Base-by-base conservation (phyloP, 2,329 filamentous ascomycete genomes). In the Trichoderma hamatum region DNA sequence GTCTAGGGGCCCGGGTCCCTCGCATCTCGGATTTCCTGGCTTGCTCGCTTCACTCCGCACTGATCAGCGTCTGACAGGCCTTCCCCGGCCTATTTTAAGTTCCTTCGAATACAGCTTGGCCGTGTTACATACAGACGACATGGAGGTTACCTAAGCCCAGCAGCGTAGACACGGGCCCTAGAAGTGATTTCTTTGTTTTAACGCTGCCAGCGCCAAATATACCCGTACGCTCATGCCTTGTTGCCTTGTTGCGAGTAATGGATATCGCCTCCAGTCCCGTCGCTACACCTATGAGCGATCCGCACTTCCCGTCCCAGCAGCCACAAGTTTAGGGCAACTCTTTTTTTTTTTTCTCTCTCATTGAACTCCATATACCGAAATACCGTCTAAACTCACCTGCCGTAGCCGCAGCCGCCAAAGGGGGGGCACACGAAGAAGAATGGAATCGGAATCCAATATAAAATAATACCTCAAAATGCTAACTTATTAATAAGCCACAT, bases 11-110 rank as follows among this genome's bases (percentile, higher is more conserved):
- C n/a, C 46, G 24, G 28, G 52, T 26, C 26, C 28, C 49, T 30
- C 58, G 46, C 46, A 24, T 43, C 34, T 43, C 19, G 39, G 39
- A 43, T 32, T 62, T 24, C 39, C 19, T 43, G 39, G 11, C 36
- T 43, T 19, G 9, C 52, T 66, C 60, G 60, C 60, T 63, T 63
- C 62, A 55, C 55, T 61, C 66, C 66, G 49, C 66, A 68, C 58
- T 36, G 66, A 68, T 62, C 59, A 68, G 66, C 66, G 43, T 46
- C 52, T 68, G 39, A 58, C 58, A 61, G 56, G 56, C 58, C 49
- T 55, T 62, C 51, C 58, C 66, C 49, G 32, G 66, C 24, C 56
- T 43, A n/a, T 21, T n/a, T 55, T 43, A 43, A 43, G 34, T 13
- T 49, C 21, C n/a, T 26, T 16, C 24, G 5, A 49, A 14, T 21